Conservation (phyloP, 371 early-diverging fungal species). For the Rhizopus delemar region DNA sequence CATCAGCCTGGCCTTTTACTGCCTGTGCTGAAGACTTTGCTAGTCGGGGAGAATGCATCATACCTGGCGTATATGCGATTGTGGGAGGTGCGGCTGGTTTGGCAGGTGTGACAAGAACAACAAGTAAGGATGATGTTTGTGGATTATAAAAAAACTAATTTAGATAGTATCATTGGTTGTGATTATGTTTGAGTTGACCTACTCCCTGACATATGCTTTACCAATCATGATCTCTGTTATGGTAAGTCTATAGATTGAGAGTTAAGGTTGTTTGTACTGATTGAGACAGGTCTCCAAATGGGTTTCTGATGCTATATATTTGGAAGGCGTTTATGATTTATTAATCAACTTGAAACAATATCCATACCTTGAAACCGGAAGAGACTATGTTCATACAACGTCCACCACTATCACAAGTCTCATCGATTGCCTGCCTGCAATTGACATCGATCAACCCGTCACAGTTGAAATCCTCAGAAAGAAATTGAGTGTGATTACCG, state of each 20-base stretch:
- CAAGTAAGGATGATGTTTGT: constrained; percentile 40
- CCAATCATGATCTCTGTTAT: constrained; percentile 11
- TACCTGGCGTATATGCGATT: constrained; percentile 93
- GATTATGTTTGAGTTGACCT: constrained; percentile 94
- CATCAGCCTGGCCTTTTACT: constrained; percentile 61
- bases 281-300: constrained; percentile 65
- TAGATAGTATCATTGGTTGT: constrained; percentile 80
- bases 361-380: constrained; percentile 86
- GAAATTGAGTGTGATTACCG: constrained; percentile 54
- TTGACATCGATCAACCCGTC: constrained; percentile 63
- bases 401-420: constrained; percentile 48
- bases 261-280: not conserved
- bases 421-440: constrained; percentile 51
- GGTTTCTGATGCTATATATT: constrained; percentile 79
- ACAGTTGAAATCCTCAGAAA: constrained; percentile 59
- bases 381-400: constrained; percentile 70
- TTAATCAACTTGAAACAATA: constrained; percentile 77
- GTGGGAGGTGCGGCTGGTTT: constrained; percentile 93
- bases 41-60: constrained; percentile 70
- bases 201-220: constrained; percentile 74
- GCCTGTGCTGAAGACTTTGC: constrained; percentile 56
- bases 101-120: constrained; percentile 92
- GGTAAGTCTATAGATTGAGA: constrained; percentile 12
- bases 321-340: constrained; percentile 83
- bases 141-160: not conserved